A percentile compares a stretch with the other conserved stretches of the same genome.
Conservation (phyloP, 163 green algal genomes). For the Coccomyxa subellipsoidea region DNA sequence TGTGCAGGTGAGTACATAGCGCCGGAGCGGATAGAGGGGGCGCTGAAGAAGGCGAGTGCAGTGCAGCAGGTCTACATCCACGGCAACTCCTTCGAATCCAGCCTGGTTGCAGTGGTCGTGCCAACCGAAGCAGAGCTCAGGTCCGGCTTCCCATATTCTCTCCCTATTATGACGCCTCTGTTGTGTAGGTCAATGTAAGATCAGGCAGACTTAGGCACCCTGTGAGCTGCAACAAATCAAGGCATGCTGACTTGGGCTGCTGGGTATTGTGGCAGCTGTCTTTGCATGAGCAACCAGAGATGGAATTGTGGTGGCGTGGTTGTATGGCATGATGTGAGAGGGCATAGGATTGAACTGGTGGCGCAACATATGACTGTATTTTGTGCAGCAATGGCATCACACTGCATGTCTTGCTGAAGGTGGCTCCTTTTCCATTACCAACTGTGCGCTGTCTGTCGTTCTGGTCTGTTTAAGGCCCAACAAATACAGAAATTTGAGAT, state of each 20-base stretch:
- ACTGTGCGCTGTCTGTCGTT: too few relatives aligned
- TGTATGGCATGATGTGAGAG: too few relatives aligned
- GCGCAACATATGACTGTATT: too few relatives aligned
- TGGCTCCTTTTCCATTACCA: too few relatives aligned
- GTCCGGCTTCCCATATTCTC: background rate
- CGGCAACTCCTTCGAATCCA: constrained; percentile 26
- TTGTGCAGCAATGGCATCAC: too few relatives aligned
- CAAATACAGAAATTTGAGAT: too few relatives aligned
- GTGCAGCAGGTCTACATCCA: constrained; percentile 75
- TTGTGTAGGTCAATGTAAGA: background rate
- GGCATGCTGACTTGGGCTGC: background rate
- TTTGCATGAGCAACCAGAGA: too few relatives aligned
- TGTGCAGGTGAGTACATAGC: constrained; percentile 87
- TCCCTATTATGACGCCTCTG: background rate
- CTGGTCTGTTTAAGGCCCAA: too few relatives aligned
- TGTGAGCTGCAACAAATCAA: too few relatives aligned
- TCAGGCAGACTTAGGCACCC: too few relatives aligned
- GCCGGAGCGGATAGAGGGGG: constrained; percentile 91
- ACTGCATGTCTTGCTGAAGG: background rate
- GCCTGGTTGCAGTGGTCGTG: constrained; percentile 74
- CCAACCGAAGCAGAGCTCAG: constrained; percentile 29
- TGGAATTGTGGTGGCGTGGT: too few relatives aligned
- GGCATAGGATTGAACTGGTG: too few relatives aligned
- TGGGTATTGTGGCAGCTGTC: background rate
- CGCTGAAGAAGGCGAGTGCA: constrained; percentile 74